Conservation (phyloP, 768 basidiomycete genomes). For the Coprinopsis marcescibilis region DNA sequence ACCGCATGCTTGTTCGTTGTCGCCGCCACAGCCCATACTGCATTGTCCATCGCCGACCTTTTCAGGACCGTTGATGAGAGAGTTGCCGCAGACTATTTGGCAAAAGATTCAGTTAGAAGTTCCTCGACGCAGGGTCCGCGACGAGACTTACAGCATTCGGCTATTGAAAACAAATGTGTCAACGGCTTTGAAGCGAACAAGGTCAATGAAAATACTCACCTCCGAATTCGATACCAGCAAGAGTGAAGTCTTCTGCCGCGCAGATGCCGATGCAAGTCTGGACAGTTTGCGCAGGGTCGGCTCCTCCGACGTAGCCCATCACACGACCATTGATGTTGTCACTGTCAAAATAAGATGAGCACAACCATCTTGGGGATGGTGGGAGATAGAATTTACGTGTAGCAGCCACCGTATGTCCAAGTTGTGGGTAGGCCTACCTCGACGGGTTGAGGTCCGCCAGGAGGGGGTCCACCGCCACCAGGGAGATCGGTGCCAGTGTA, state of each 20-base stretch:
- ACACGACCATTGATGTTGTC: slow-evolving; percentile 65
- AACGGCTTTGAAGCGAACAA: neutral
- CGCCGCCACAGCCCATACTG: slow-evolving; percentile 71
- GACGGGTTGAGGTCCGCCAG: slow-evolving; percentile 36
- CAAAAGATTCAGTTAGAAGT: neutral
- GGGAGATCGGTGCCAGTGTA: slow-evolving; percentile 57
- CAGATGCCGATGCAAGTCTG: slow-evolving; percentile 61
- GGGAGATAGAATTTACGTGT: slow-evolving; percentile 38
- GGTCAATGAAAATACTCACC: slow-evolving; percentile 28
- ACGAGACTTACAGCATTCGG: slow-evolving; percentile 41
- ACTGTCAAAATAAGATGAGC: slow-evolving; percentile 20
- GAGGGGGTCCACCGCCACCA: slow-evolving; percentile 27
- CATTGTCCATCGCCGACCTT: slow-evolving; percentile 46
- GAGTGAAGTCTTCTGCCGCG: slow-evolving; percentile 44
- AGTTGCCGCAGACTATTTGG: slow-evolving; percentile 61
- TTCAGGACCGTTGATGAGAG: slow-evolving; percentile 56
- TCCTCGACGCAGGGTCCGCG: neutral
- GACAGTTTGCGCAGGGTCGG: slow-evolving; percentile 42
- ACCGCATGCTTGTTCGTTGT: slow-evolving; percentile 61
- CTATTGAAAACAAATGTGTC: slow-evolving; percentile 1
- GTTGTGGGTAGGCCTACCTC: slow-evolving; percentile 43
- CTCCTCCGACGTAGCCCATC: slow-evolving; percentile 27
- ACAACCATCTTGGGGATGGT: neutral
- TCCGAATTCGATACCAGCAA: slow-evolving; percentile 69
- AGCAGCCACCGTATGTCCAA: slow-evolving; percentile 64